Conservation (phyloP, 169 alveolate genomes). For the Plasmodium ovale region DNA sequence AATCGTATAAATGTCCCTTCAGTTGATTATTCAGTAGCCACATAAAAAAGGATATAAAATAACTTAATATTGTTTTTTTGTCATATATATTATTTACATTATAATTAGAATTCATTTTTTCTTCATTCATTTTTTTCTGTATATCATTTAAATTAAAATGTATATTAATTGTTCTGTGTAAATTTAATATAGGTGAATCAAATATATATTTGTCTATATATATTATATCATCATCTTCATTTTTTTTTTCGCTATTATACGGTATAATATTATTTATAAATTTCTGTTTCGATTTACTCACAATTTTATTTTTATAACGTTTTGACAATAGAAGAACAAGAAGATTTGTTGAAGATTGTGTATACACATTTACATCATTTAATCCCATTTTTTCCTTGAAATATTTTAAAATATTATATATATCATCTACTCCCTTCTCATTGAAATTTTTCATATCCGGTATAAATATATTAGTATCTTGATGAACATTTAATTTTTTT, state of each 20-base stretch:
- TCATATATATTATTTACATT: constrained; percentile 47
- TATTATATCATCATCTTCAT: constrained; percentile 8
- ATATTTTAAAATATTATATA: constrained; percentile 44
- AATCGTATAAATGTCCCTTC: constrained; percentile 70
- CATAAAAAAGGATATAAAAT: constrained; percentile 65
- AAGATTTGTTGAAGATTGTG: constrained; percentile 70
- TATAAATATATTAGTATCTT: constrained; percentile 68
- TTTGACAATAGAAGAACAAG: constrained; percentile 54
- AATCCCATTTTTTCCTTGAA: constrained; percentile 60
- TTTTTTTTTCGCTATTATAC: constrained; percentile 30
- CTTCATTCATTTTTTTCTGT: constrained; percentile 51
- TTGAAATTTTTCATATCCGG: constrained; percentile 65
- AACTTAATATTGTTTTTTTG: constrained; percentile 18
- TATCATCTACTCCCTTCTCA: constrained; percentile 67
- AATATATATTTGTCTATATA: constrained; percentile 67
- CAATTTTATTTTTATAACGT: constrained; percentile 64
- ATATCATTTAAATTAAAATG: constrained; percentile 57
- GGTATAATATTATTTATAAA: constrained; percentile 64
- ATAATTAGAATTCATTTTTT: constrained; percentile 4
- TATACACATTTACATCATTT: constrained; percentile 64
- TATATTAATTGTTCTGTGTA: constrained; percentile 59
- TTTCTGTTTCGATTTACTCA: constrained; percentile 65
- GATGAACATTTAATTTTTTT: constrained; percentile 61
- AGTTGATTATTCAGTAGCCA: constrained; percentile 71
- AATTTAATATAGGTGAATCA: constrained; percentile 72